A percentile compares a stretch with the other conserved stretches of the same genome.
phyloP scores from a whole-genome alignment of 805 yeast genomes.

The Cyberlindnera sargentensis region DNA sequence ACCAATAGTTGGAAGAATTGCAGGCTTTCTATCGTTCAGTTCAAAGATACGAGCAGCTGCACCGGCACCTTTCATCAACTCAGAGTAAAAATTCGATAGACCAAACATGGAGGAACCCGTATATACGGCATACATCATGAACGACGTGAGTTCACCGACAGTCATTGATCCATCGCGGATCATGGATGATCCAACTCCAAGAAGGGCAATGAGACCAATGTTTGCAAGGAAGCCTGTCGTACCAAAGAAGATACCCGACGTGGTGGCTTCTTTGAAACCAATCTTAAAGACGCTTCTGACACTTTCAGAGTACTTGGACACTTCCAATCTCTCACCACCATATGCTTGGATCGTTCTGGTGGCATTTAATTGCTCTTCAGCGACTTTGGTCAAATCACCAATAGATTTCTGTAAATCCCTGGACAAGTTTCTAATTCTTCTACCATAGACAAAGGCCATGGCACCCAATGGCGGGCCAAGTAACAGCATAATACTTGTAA shows the following conservation, averaged over 20 bases:
- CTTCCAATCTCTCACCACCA: conserved; percentile 76
- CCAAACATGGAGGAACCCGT: conserved; percentile 93
- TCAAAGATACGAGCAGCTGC: conserved; percentile 92
- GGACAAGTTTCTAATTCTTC: conserved; percentile 65
- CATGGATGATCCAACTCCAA: conserved; percentile 77
- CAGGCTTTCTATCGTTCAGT: conserved; percentile 69
- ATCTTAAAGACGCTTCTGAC: conserved; percentile 58
- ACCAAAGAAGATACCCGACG: conserved; percentile 71
- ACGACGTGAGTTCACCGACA: conserved; percentile 84
- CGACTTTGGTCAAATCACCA: conserved; percentile 80
- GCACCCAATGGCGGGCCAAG: conserved; percentile 78
- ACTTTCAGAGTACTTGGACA: conserved; percentile 65
- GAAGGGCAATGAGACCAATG: conserved; percentile 64
- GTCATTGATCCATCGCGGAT: conserved; percentile 70
- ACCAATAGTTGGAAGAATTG: conserved; percentile 64
- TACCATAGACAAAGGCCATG: conserved; percentile 79
- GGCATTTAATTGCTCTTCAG: conserved; percentile 86
- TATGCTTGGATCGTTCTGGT: conserved; percentile 85
- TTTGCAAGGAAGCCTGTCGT: conserved; percentile 83
- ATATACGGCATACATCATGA: conserved; percentile 92
- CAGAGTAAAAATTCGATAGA: conserved; percentile 83
- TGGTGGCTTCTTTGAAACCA: conserved; percentile 73
- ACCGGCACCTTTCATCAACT: conserved; percentile 95
- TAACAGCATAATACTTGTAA: conserved; percentile 74
- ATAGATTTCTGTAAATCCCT: conserved; percentile 74